These are phyloP conservation scores for Penicillium expansum DNA, from an alignment of 2,329 filamentous ascomycete species.

Conservation along the genomic window DNA sequence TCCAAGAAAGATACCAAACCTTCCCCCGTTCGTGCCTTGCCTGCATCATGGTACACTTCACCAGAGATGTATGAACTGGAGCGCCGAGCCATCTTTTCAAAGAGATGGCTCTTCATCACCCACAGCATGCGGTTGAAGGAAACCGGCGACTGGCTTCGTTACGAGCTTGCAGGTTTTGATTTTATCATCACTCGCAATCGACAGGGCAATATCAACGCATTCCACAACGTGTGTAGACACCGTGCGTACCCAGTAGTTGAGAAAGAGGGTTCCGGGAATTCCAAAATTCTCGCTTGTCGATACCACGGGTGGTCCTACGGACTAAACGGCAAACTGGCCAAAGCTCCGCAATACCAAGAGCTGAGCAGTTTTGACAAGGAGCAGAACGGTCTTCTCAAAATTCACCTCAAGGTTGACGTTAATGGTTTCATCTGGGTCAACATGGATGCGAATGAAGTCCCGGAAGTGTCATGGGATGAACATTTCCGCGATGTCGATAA, in stretches of 20 bases:
- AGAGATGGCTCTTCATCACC: conserved; percentile 23
- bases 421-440: conserved; percentile 27
- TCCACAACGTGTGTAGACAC: conserved; percentile 25
- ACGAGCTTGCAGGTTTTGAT: conserved; percentile 22
- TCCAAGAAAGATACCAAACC: conserved; percentile 12
- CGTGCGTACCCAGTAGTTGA: conserved; percentile 25
- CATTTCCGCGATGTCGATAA: conserved; percentile 23
- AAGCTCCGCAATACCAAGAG: conserved; percentile 21
- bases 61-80: conserved; percentile 26
- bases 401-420: conserved; percentile 22
- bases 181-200: conserved; percentile 24
- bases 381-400: conserved; percentile 20
- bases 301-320: conserved; percentile 27
- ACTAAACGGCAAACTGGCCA: conserved; percentile 25
- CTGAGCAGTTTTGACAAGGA: conserved; percentile 18
- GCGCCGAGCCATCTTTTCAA: conserved; percentile 24
- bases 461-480: conserved; percentile 23
- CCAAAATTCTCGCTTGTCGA: conserved; percentile 21
- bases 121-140: conserved; percentile 24
- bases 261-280: conserved; percentile 20
- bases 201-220: conserved; percentile 20
- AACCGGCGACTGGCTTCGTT: conserved; percentile 23
- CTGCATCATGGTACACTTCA: conserved; percentile 24
- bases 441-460: conserved; percentile 21
- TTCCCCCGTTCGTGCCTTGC: conserved; percentile 18